Evolutionary conservation across 2,329 filamentous ascomycete species (phyloP).

Genomic region (Pestalotiopsis sp.): DNA sequence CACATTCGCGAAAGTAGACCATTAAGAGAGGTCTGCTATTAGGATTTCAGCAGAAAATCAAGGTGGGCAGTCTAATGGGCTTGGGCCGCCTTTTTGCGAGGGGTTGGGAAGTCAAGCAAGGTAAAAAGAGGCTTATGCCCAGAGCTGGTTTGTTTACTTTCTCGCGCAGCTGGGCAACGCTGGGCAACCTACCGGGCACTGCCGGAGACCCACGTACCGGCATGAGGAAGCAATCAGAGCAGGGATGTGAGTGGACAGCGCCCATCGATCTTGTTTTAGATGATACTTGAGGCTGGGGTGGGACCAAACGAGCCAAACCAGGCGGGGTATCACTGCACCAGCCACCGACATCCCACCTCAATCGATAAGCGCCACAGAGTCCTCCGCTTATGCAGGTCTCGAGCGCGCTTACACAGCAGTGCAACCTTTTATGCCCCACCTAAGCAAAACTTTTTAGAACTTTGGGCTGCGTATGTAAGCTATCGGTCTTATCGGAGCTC

Average conservation of each 20-base stretch:
- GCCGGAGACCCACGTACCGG: not conserved
- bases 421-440: not conserved
- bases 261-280: not conserved
- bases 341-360: not conserved
- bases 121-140: not conserved
- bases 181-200: too few species aligned
- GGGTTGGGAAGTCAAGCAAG: not conserved
- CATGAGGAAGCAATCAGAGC: not conserved
- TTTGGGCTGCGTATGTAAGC: not conserved
- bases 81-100: slow-evolving; percentile 1
- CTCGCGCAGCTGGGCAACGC: not conserved
- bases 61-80: not conserved
- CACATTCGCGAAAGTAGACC: slow-evolving; percentile 15
- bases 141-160: not conserved
- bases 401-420: not conserved
- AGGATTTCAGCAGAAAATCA: not conserved
- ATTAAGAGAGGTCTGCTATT: slow-evolving; percentile 15
- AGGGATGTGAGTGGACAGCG: not conserved
- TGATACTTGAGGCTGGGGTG: not conserved
- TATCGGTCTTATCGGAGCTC: slow-evolving; percentile 4
- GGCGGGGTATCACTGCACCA: too few species aligned
- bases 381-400: not conserved
- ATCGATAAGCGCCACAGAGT: not conserved
- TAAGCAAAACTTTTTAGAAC: not conserved
- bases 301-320: not conserved